These are phyloP conservation scores for Amaranthus tricolor DNA, from an alignment of 179 eudicot genomes.

Conservation along the genomic window DNA sequence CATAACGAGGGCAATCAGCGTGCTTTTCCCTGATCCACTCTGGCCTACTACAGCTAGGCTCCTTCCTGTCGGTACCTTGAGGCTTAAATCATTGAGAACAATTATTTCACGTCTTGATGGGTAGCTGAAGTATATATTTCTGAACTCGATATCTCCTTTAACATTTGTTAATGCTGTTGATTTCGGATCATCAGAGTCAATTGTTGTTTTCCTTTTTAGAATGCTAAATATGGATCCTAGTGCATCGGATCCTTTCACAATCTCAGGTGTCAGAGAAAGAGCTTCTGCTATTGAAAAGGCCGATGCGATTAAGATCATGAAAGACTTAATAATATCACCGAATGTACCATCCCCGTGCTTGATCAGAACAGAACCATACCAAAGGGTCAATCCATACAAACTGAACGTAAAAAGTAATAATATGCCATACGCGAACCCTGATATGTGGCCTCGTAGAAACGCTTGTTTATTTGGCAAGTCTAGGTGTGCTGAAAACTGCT, in stretches of 20 bases:
- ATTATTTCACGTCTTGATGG: conserved; percentile 56
- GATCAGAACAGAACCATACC: conserved; percentile 50
- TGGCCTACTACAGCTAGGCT: conserved; percentile 68
- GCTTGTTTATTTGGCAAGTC: conserved; percentile 54
- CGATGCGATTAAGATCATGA: conserved; percentile 63
- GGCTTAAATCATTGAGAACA: conserved; percentile 44
- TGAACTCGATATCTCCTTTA: conserved; percentile 57
- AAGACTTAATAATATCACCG: conserved; percentile 60
- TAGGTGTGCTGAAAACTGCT: conserved; percentile 39
- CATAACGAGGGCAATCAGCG: conserved; percentile 47
- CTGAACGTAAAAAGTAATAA: conserved; percentile 52
- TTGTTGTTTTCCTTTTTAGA: conserved; percentile 44
- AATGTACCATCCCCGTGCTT: conserved; percentile 29
- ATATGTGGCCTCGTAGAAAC: conserved; percentile 61
- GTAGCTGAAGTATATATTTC: conserved; percentile 49
- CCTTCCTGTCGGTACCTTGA: conserved; percentile 49
- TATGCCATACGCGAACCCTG: conserved; percentile 60
- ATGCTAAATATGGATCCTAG: conserved; percentile 53
- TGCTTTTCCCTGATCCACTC: conserved; percentile 76
- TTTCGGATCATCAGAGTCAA: conserved; percentile 42
- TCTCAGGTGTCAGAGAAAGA: conserved; percentile 64
- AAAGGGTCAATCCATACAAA: conserved; percentile 63
- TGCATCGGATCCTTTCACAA: conserved; percentile 62
- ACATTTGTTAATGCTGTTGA: conserved; percentile 32
- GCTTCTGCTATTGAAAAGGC: conserved; percentile 68